Percentiles rank a stretch among this genome's conserved stretches.
Evolutionary conservation across 2,329 filamentous ascomycete species (phyloP).

Genomic region (Podosphaera xanthii): DNA sequence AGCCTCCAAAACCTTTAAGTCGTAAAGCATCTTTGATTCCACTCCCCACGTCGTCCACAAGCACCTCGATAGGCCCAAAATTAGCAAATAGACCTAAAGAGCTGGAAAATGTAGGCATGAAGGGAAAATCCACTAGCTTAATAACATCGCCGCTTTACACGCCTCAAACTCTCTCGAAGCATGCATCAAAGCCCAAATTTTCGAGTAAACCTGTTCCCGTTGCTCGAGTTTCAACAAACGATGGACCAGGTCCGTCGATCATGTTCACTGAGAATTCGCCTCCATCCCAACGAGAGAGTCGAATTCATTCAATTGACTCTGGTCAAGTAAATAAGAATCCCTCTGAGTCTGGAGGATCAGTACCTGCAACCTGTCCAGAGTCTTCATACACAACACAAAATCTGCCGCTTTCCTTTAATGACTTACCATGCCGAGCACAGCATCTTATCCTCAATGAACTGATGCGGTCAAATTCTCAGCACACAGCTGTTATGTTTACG

Average conservation of each 20-base stretch:
- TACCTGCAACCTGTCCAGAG: constrained; percentile 11
- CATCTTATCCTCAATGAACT: constrained; percentile 74
- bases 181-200: constrained; percentile 38
- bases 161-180: constrained; percentile 21
- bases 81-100: constrained; percentile 5
- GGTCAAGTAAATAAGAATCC: constrained; percentile 3
- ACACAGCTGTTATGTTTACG: constrained; percentile 61
- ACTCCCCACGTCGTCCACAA: constrained; percentile 4
- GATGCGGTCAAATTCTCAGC: constrained; percentile 41
- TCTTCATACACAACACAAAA: constrained; percentile 34
- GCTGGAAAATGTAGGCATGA: not conserved
- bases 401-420: constrained; percentile 60
- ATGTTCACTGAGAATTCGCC: constrained; percentile 39
- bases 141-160: not conserved
- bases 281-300: constrained; percentile 5
- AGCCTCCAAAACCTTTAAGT: too few relatives aligned
- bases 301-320: constrained; percentile 11
- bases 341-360: not conserved
- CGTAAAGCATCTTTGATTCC: too few relatives aligned
- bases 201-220: constrained; percentile 52
- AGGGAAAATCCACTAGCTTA: too few relatives aligned
- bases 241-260: constrained; percentile 44
- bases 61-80: constrained; percentile 1
- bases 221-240: constrained; percentile 40
- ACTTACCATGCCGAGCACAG: constrained; percentile 62